Conservation (phyloP, 257 asterid genomes). For the Gentiana straminea region DNA sequence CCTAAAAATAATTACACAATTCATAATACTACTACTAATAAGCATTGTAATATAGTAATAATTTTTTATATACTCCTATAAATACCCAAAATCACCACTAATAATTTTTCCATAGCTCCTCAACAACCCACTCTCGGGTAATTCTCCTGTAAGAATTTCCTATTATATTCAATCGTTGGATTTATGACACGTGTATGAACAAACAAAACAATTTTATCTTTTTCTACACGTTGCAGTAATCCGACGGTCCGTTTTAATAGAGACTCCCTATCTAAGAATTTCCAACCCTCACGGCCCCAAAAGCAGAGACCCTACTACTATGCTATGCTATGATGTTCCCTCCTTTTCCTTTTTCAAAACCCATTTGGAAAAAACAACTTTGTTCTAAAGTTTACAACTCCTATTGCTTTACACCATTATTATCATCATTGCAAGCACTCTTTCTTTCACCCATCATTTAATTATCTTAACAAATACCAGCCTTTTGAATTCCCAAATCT, state of each 20-base stretch:
- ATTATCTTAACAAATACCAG: neutral
- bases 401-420: slow-evolving; percentile 32
- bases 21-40: neutral
- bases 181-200: too few species aligned
- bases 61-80: neutral
- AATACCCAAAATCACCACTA: too few species aligned
- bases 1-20: neutral
- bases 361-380: slow-evolving; percentile 25
- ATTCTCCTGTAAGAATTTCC: too few species aligned
- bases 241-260: too few species aligned
- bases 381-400: slow-evolving; percentile 49
- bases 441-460: slow-evolving; percentile 6
- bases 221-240: too few species aligned
- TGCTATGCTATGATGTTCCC: slow-evolving; percentile 26
- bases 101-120: too few species aligned
- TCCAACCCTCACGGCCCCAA: neutral
- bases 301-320: too few species aligned
- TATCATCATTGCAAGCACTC: slow-evolving; percentile 55
- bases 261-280: too few species aligned
- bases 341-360: slow-evolving; percentile 44
- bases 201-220: too few species aligned
- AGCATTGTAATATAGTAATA: neutral
- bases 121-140: too few species aligned
- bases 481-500: slow-evolving; percentile 2
- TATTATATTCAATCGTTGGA: too few species aligned